A percentile compares a stretch with the other conserved stretches of the same genome.
Conservation (phyloP, 2,329 filamentous ascomycete species). For the Alternaria atra region DNA sequence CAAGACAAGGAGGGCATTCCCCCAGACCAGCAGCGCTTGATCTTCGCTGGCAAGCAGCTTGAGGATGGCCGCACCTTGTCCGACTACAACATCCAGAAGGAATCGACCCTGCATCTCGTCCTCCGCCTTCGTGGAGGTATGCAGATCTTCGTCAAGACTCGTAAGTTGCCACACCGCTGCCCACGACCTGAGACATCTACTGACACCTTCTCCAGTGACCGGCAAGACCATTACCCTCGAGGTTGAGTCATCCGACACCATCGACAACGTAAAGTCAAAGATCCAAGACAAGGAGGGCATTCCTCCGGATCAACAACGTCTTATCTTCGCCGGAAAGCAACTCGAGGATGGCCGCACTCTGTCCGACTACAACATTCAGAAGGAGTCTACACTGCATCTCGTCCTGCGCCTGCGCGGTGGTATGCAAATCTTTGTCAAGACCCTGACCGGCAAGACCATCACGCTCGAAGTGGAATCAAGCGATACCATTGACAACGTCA, state of each 20-base stretch:
- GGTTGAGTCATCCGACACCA: constrained; percentile 53
- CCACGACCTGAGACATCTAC: constrained; percentile 40
- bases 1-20: constrained; percentile 98
- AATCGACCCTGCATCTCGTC: constrained; percentile 76
- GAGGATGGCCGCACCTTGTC: constrained; percentile 91
- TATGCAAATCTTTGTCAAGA: constrained; percentile 72
- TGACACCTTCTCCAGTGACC: constrained; percentile 58
- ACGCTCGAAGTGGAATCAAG: constrained; percentile 73
- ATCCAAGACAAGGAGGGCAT: constrained; percentile 69
- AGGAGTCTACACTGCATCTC: constrained; percentile 74
- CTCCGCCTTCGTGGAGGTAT: constrained; percentile 74
- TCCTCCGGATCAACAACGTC: constrained; percentile 65
- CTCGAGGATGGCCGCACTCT: constrained; percentile 66
- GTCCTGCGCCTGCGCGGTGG: constrained; percentile 76
- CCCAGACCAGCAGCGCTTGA: constrained; percentile 94
- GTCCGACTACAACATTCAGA: constrained; percentile 66
- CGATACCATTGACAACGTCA: constrained; percentile 95
- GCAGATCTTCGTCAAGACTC: constrained; percentile 71
- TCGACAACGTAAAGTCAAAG: constrained; percentile 54
- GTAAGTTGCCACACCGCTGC: constrained; percentile 39
- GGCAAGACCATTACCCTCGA: constrained; percentile 64
- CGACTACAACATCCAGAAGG: constrained; percentile 96
- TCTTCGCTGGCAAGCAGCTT: constrained; percentile 96
- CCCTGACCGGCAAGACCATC: constrained; percentile 70
- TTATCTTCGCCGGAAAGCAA: constrained; percentile 68